Evolutionary conservation across 768 basidiomycete genomes (phyloP).

Genomic region (Trametes meyenii): DNA sequence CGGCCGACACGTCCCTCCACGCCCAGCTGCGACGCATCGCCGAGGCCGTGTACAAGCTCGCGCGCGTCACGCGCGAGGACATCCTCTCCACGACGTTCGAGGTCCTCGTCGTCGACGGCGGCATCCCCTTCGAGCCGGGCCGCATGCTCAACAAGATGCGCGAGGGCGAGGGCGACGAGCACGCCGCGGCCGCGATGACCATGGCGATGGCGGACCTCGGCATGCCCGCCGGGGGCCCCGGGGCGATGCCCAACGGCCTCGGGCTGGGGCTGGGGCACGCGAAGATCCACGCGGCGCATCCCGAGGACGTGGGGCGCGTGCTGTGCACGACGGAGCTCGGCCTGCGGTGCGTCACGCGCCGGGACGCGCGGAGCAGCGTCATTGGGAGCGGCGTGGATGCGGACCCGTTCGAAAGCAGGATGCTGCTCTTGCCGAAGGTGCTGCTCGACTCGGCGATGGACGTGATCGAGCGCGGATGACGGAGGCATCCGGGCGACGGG

Average conservation of each 20-base stretch:
- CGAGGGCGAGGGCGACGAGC: conserved; percentile 44
- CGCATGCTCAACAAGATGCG: conserved; percentile 68
- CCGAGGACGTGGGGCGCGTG: conserved; percentile 36
- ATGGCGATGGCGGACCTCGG: conserved; percentile 1
- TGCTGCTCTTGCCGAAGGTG: conserved; percentile 73
- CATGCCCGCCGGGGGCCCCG: background rate
- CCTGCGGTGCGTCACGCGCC: conserved; percentile 62
- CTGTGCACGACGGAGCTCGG: conserved; percentile 76
- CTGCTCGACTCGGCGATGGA: conserved; percentile 72
- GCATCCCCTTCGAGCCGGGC: conserved; percentile 49
- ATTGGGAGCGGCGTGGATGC: conserved; percentile 38
- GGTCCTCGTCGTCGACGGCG: conserved; percentile 61
- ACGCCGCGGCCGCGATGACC: conserved; percentile 34
- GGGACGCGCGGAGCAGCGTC: conserved; percentile 29
- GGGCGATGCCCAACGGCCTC: conserved; percentile 4
- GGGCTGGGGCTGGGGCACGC: conserved; percentile 15
- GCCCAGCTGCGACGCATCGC: conserved; percentile 69
- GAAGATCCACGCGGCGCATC: conserved; percentile 36
- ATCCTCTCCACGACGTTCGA: conserved; percentile 81
- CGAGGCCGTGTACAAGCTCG: conserved; percentile 61
- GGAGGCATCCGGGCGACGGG: background rate
- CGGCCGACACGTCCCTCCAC: conserved; percentile 45
- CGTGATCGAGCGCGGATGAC: conserved; percentile 39
- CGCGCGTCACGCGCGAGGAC: conserved; percentile 68
- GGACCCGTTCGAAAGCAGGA: conserved; percentile 54